Percentiles rank a stretch among this genome's conserved stretches.
phyloP scores from a whole-genome alignment of 2,329 filamentous ascomycete genomes.

The Aspergillus versicolor region DNA sequence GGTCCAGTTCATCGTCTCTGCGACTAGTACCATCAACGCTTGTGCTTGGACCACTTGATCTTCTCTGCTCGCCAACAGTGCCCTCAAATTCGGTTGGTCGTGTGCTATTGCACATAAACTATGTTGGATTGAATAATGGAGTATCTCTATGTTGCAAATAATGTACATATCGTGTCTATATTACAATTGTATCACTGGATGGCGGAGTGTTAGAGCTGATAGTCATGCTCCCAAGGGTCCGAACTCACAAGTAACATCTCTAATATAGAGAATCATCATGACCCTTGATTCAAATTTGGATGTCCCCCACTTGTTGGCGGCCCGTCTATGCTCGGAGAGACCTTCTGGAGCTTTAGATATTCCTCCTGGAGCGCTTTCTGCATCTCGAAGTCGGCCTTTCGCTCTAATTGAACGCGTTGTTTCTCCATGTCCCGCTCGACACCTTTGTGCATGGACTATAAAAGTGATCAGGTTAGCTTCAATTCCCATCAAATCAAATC shows the following conservation, averaged over 20 bases:
- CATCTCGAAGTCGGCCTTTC: constrained; percentile 92
- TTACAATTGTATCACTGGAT: constrained; percentile 9
- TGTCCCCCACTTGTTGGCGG: constrained; percentile 19
- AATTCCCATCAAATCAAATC: not conserved
- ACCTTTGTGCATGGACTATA: constrained; percentile 85
- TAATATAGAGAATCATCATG: constrained; percentile 18
- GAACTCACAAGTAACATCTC: constrained; percentile 7
- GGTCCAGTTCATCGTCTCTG: not conserved
- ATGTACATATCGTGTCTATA: constrained; percentile 21
- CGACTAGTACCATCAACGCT: not conserved
- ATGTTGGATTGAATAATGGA: not conserved
- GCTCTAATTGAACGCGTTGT: constrained; percentile 83
- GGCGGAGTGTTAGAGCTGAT: not conserved
- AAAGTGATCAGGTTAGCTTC: constrained; percentile 1
- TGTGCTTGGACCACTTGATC: not conserved
- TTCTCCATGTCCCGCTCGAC: constrained; percentile 95
- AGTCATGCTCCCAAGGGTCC: not conserved
- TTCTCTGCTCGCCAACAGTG: not conserved
- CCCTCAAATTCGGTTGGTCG: not conserved
- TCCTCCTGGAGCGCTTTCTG: constrained; percentile 82
- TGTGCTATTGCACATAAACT: not conserved
- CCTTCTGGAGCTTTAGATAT: constrained; percentile 84
- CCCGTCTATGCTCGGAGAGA: constrained; percentile 53
- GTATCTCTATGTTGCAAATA: constrained; percentile 10
- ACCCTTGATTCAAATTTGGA: constrained; percentile 19